phyloP scores from a whole-genome alignment of 139 green algal species.

The Microglena sp. region DNA sequence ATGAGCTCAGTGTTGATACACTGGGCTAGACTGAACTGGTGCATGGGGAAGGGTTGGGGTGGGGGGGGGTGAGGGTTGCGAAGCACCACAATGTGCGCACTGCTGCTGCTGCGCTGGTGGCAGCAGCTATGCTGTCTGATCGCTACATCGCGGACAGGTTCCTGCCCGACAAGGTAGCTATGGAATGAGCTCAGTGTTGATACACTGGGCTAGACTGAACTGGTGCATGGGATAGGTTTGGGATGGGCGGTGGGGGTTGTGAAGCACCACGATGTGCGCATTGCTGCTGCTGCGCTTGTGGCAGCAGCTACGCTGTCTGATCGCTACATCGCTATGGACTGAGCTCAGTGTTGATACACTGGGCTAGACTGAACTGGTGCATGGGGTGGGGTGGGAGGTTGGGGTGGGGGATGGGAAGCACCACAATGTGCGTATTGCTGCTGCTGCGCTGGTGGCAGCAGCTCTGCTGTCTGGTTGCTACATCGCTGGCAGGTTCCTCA shows the following conservation, averaged over 20 bases:
- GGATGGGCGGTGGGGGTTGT: slow-evolving; percentile 36
- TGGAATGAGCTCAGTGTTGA: too few relatives aligned
- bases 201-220: too few relatives aligned
- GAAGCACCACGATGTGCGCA: slow-evolving; percentile 69
- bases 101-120: slow-evolving; percentile 40
- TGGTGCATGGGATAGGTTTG: neutral
- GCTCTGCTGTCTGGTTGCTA: too few relatives aligned
- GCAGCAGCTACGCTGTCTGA: slow-evolving; percentile 41
- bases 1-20: too few relatives aligned
- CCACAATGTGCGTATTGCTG: too few relatives aligned
- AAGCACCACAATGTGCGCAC: slow-evolving; percentile 69
- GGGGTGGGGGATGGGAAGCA: too few relatives aligned
- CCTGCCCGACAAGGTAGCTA: slow-evolving; percentile 39
- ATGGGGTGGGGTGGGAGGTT: too few relatives aligned
- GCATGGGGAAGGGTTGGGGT: neutral
- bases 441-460: too few relatives aligned
- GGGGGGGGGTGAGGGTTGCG: too few relatives aligned
- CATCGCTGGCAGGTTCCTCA: too few relatives aligned
- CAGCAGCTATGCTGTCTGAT: slow-evolving; percentile 84
- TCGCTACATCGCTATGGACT: slow-evolving; percentile 45
- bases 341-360: too few relatives aligned
- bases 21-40: neutral
- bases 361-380: neutral
- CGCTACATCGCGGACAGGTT: slow-evolving; percentile 73
- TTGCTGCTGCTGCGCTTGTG: slow-evolving; percentile 36